These are phyloP conservation scores for Jackrogersella minutella DNA, from an alignment of 495 filamentous ascomycete genomes.

Conservation along the genomic window DNA sequence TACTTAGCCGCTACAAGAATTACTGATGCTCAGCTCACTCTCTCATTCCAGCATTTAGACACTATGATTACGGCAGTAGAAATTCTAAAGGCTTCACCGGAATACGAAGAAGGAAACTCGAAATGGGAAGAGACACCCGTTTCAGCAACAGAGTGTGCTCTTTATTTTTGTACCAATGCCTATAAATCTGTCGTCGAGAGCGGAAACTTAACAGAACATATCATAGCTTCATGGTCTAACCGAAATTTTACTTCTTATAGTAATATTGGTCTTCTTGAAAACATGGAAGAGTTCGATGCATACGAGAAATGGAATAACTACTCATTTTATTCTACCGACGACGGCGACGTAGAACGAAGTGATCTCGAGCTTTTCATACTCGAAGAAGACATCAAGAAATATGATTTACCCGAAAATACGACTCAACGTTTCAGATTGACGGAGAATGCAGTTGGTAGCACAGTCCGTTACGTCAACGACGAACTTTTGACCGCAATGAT, in stretches of 20 bases:
- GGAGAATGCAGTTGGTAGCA: conserved; percentile 19
- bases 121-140: conserved; percentile 24
- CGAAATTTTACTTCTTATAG: conserved; percentile 14
- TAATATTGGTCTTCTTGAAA: neutral
- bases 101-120: conserved; percentile 6
- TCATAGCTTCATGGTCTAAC: conserved; percentile 22
- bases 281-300: neutral
- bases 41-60: conserved; percentile 22
- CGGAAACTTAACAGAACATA: conserved; percentile 16
- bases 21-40: conserved; percentile 16
- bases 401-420: neutral
- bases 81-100: conserved; percentile 8
- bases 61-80: conserved; percentile 18
- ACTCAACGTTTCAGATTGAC: conserved; percentile 5
- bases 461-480: conserved; percentile 16
- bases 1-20: conserved; percentile 10
- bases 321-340: conserved; percentile 1
- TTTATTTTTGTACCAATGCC: conserved; percentile 31
- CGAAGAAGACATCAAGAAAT: neutral
- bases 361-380: conserved; percentile 24
- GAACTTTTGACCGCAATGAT: conserved; percentile 6
- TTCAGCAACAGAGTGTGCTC: conserved; percentile 31
- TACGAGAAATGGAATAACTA: conserved; percentile 29
- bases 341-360: neutral
- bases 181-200: conserved; percentile 18